A percentile compares a stretch with the other conserved stretches of the same genome.
phyloP scores from a whole-genome alignment of 305 asterid genomes.

The Solanum hybrid region DNA sequence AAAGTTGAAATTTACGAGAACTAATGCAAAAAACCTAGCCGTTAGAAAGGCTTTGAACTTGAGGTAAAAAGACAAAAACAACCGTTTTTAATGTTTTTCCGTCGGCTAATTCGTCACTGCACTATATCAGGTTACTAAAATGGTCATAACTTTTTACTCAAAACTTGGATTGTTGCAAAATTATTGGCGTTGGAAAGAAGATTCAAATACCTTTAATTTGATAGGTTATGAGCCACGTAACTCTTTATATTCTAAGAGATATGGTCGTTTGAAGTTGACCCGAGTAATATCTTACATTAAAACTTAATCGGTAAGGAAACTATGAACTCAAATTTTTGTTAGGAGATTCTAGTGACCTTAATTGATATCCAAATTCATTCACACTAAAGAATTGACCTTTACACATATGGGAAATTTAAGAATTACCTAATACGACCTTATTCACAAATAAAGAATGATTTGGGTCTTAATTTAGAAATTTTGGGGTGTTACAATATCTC shows the following conservation, averaged over 20 bases:
- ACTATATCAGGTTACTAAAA: neutral
- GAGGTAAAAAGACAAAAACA: neutral
- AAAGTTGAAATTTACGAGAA: neutral
- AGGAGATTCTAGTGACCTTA: neutral
- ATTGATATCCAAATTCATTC: neutral
- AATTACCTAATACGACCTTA: neutral
- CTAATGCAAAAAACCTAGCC: neutral
- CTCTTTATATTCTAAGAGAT: neutral
- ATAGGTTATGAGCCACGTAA: neutral
- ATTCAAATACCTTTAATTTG: neutral
- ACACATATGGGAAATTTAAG: neutral
- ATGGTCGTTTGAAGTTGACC: neutral
- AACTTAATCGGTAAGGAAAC: neutral
- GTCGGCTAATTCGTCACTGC: neutral
- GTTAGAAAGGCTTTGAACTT: neutral
- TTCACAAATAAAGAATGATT: neutral
- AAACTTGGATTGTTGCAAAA: neutral
- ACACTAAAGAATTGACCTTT: neutral
- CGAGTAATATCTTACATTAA: neutral
- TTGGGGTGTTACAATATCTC: neutral
- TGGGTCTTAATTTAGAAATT: neutral
- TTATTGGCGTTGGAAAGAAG: neutral
- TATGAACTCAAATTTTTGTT: neutral
- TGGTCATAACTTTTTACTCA: neutral
- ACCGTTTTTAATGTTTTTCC: neutral